These are phyloP conservation scores for Aspergillus aculeatinus DNA, from an alignment of 2,329 filamentous ascomycete species.

Conservation along the genomic window DNA sequence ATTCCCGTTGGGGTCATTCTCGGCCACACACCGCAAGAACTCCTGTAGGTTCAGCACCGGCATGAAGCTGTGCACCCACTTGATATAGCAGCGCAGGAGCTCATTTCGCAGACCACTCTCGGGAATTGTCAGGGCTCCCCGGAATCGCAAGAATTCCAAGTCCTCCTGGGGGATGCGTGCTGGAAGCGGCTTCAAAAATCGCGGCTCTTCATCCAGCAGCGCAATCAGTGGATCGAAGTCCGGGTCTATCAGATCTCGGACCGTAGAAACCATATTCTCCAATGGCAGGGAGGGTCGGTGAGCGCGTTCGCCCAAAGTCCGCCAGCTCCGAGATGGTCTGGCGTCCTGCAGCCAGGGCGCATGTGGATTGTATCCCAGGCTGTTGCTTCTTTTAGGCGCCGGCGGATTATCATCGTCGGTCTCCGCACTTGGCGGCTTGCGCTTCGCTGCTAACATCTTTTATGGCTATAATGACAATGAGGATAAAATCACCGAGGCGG, in stretches of 20 bases:
- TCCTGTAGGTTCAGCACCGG: constrained; percentile 69
- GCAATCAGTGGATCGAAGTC: constrained; percentile 41
- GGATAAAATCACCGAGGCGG: constrained; percentile 16
- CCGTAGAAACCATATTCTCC: constrained; percentile 39
- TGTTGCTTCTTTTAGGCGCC: constrained; percentile 24
- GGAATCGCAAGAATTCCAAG: constrained; percentile 72
- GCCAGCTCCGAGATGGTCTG: constrained; percentile 27
- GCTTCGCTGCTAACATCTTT: constrained; percentile 27
- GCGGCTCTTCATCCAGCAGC: constrained; percentile 42
- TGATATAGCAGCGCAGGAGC: constrained; percentile 73
- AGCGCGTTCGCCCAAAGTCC: constrained; percentile 29
- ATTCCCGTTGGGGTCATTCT: constrained; percentile 65
- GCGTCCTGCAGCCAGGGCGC: constrained; percentile 33
- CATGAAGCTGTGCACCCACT: constrained; percentile 90
- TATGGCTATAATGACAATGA: constrained; percentile 10
- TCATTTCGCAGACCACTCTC: constrained; percentile 68
- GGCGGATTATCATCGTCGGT: constrained; percentile 16
- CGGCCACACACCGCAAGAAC: constrained; percentile 55
- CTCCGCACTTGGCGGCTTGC: constrained; percentile 27
- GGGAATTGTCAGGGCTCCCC: constrained; percentile 76
- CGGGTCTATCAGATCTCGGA: constrained; percentile 40
- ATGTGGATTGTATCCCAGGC: constrained; percentile 30
- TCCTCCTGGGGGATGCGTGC: constrained; percentile 73
- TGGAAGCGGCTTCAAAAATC: constrained; percentile 76
- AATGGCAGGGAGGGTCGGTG: constrained; percentile 34